Evolutionary conservation across 1,284 basidiomycete genomes (phyloP), one percentile per base, ranked within the genome.

Genomic region (Ustilago nuda): DNA sequence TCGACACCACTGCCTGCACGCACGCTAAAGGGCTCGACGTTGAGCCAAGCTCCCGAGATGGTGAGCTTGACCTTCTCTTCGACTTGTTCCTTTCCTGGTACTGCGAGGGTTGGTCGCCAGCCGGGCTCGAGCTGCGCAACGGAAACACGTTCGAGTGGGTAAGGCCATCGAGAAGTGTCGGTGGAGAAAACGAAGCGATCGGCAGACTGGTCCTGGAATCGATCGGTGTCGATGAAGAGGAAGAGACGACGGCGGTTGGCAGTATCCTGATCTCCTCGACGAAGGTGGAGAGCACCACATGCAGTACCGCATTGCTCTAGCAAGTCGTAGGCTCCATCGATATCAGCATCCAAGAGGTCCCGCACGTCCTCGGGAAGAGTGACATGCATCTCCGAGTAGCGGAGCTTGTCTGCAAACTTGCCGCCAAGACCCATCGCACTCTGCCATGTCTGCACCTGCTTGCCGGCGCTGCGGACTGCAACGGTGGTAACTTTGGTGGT

Each of bases 221-320:
- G 74, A 30, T 78, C 76, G 19, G 79, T 61, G 55, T 81, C 79
- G 60, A 81, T 63, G 57, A 81, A 80, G 56, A 81, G 73, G 72
- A 70, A 81, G n/a, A 79, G 61, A 17, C 59, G 61, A 11, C 69
- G 64, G 12, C 87, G 87, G 0, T 85, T 73, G 4, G 86, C 86
- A 23, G 91, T 90, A 15, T 87, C 87, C 0, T 85, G 71, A 4
- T 86, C 86, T 23, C 86, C 56, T 37, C 88, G 84, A 71, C 90
- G 91, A 85, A 90, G 91, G 86, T 97, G 94, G 43, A 98, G 88
- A n/a, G 93, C 92, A 32, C 89, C 89, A 83, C 93, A 94, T 1
- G 95, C 94, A 0, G 94, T 94, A 2, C 95, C 95, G 72, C 95
- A 98, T 83, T 92, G 92, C 71, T 93, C 91, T 57, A 95, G 88